Conservation (phyloP, 768 basidiomycete species). For the Leccinum fibrillosum region DNA sequence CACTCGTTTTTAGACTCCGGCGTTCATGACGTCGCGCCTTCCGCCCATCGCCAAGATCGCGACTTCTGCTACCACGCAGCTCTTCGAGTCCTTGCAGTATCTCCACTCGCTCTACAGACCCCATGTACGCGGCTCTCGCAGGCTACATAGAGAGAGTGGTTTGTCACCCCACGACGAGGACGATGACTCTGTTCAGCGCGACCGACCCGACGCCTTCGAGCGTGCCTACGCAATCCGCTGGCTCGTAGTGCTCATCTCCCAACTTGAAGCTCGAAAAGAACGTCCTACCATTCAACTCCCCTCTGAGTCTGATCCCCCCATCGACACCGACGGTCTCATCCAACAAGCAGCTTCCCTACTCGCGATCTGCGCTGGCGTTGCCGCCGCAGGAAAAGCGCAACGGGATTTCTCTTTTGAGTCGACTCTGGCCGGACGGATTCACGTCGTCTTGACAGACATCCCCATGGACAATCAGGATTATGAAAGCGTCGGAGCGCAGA, state of each 20-base stretch:
- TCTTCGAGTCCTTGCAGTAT: constrained; percentile 47
- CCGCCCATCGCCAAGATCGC: constrained; percentile 49
- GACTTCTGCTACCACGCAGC: constrained; percentile 30
- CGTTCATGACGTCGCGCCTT: constrained; percentile 25
- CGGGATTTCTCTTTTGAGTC: constrained; percentile 50
- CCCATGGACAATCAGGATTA: constrained; percentile 70
- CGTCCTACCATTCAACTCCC: neutral
- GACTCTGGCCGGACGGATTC: constrained; percentile 15
- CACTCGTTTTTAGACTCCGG: neutral
- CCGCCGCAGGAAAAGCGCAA: constrained; percentile 56
- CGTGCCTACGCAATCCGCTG: constrained; percentile 44
- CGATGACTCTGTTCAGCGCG: constrained; percentile 18
- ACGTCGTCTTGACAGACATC: constrained; percentile 59
- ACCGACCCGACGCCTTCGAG: constrained; percentile 65
- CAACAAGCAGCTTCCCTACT: constrained; percentile 57
- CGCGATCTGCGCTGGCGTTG: constrained; percentile 61
- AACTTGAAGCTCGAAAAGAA: constrained; percentile 23
- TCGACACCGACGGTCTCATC: constrained; percentile 38
- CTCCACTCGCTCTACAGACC: constrained; percentile 58
- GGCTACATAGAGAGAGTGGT: constrained; percentile 22
- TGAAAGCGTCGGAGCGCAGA: constrained; percentile 77
- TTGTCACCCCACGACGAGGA: neutral
- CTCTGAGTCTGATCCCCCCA: neutral
- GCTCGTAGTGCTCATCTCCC: constrained; percentile 58
- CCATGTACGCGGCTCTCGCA: constrained; percentile 56